phyloP scores from a whole-genome alignment of 768 basidiomycete genomes.

The Phanerochaete carnosa region DNA sequence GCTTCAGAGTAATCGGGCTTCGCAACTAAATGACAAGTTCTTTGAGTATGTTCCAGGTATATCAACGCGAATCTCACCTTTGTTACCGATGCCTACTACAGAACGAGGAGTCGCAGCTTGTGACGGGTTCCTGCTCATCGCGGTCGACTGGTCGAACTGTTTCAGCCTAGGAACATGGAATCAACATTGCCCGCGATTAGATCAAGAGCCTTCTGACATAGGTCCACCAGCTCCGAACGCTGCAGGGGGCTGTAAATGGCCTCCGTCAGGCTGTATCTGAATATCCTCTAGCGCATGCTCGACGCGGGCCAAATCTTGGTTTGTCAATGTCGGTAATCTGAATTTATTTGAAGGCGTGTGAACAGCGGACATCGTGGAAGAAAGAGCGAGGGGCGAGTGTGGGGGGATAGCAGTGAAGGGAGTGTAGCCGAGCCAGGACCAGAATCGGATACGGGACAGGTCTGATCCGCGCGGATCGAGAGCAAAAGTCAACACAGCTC shows the following conservation, averaged over 20 bases:
- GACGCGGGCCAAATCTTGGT: constrained; percentile 46
- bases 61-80: constrained; percentile 47
- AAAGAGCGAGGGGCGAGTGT: neutral
- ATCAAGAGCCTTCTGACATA: constrained; percentile 44
- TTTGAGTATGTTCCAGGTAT: constrained; percentile 1
- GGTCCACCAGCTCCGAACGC: constrained; percentile 73
- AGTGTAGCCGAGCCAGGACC: neutral
- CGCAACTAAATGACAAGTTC: constrained; percentile 50
- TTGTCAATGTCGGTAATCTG: constrained; percentile 23
- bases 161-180: constrained; percentile 57
- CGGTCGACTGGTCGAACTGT: constrained; percentile 73
- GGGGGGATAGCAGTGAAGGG: neutral
- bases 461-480: neutral
- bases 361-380: constrained; percentile 14
- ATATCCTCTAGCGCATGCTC: constrained; percentile 52
- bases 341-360: constrained; percentile 13
- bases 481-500: neutral
- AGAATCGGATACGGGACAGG: neutral
- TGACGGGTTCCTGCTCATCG: constrained; percentile 67
- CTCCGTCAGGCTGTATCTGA: constrained; percentile 13
- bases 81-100: constrained; percentile 86
- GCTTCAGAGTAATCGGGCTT: constrained; percentile 99
- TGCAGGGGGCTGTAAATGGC: constrained; percentile 34
- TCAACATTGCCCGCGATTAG: neutral
- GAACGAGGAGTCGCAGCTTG: constrained; percentile 74